A percentile compares a stretch with the other conserved stretches of the same genome.
phyloP scores from a whole-genome alignment of 495 filamentous ascomycete species.

The Letharia columbiana region DNA sequence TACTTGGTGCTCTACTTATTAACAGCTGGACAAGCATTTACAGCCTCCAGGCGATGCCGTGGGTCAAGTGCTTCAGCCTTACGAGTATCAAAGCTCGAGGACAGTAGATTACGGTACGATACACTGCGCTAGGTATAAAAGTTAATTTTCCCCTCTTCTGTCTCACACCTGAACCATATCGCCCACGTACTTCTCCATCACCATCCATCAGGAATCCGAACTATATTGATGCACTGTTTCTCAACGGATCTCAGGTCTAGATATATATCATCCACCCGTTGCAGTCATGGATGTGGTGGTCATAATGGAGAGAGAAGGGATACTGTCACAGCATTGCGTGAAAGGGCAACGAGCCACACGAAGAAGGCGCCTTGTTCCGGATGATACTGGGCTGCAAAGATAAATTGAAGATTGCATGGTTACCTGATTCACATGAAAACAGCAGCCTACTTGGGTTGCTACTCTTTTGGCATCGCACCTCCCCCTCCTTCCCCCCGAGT shows the following conservation, averaged over 20 bases:
- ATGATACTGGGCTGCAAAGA: neutral
- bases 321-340: neutral
- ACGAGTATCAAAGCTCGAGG: neutral
- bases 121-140: neutral
- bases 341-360: neutral
- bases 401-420: neutral
- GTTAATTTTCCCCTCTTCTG: neutral
- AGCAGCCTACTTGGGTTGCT: neutral
- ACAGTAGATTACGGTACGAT: conserved; percentile 11
- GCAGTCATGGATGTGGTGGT: neutral
- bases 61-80: conserved; percentile 1
- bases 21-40: too few species aligned
- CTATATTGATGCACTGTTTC: too few species aligned
- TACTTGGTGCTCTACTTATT: too few species aligned
- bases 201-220: neutral
- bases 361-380: neutral
- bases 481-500: neutral
- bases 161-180: neutral
- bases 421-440: neutral
- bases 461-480: neutral
- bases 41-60: neutral
- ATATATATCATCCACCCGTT: neutral
- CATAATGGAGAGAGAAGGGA: neutral
- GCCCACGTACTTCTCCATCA: neutral
- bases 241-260: neutral